phyloP scores from a whole-genome alignment of 192 early-diverging fungal genomes.

The Allomyces macrogynus region DNA sequence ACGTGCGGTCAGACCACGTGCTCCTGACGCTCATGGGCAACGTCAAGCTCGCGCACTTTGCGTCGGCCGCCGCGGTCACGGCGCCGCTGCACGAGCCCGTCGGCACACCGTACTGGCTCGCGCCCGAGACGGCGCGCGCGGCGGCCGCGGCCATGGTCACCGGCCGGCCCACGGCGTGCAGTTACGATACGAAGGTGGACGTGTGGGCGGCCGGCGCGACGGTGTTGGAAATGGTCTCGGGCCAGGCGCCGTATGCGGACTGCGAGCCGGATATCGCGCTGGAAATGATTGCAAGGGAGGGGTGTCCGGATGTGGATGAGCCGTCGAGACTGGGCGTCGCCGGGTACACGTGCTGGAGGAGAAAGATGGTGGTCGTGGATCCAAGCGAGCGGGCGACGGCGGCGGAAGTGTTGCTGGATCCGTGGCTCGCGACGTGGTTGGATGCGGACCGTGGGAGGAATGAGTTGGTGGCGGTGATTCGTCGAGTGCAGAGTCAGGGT shows the following conservation, averaged over 20 bases:
- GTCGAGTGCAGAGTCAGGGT: no score
- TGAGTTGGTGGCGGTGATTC: no score
- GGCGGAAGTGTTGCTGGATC: background rate
- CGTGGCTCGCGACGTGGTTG: background rate
- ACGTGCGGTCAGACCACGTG: constrained; percentile 29
- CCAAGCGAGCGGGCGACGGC: background rate
- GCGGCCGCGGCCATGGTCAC: background rate
- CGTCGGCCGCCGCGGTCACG: background rate
- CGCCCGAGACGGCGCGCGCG: background rate
- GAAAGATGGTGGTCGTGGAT: background rate
- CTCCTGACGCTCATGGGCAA: constrained; percentile 29
- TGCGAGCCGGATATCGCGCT: background rate
- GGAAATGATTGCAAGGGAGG: background rate
- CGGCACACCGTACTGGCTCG: background rate
- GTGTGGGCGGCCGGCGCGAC: background rate
- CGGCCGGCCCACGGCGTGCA: background rate
- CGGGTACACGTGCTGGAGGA: background rate
- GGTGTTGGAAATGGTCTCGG: background rate
- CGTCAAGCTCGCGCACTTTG: constrained; percentile 43
- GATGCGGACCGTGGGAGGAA: no score
- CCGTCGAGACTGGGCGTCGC: background rate
- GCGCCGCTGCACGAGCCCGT: background rate
- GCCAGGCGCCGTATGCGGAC: background rate
- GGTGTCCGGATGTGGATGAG: background rate
- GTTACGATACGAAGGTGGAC: background rate